Conservation (phyloP, 371 early-diverging fungal genomes). For the Dichotomocladium elegans region DNA sequence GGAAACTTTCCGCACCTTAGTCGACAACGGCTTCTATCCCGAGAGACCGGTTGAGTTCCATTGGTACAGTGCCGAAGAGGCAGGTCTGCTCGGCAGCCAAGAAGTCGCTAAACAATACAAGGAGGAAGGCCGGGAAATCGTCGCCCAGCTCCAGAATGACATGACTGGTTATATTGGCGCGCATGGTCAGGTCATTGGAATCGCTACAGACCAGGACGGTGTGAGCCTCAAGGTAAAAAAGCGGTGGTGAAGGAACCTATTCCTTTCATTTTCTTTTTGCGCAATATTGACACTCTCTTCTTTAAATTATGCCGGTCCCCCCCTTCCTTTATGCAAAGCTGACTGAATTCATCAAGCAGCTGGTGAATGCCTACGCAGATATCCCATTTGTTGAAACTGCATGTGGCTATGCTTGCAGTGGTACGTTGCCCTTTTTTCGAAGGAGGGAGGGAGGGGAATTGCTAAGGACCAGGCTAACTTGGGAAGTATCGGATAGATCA, state of each 20-base stretch:
- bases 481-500: too few relatives aligned
- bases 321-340: too few relatives aligned
- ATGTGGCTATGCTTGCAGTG: conserved; percentile 69
- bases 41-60: conserved; percentile 90
- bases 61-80: conserved; percentile 92
- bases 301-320: too few relatives aligned
- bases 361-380: conserved; percentile 48
- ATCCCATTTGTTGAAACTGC: conserved; percentile 53
- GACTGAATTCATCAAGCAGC: conserved; percentile 58
- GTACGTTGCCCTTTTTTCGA: conserved; percentile 12
- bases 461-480: too few relatives aligned
- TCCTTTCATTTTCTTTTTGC: too few relatives aligned
- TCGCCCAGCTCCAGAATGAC: conserved; percentile 75
- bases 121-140: conserved; percentile 50
- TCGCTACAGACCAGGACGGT: conserved; percentile 74
- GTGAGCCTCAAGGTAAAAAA: conserved; percentile 1
- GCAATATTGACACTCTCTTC: too few relatives aligned
- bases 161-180: conserved; percentile 80
- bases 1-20: conserved; percentile 77
- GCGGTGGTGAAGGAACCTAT: too few relatives aligned
- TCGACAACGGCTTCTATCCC: conserved; percentile 70
- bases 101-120: conserved; percentile 73
- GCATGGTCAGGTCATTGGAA: conserved; percentile 68
- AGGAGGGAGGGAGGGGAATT: too few relatives aligned
- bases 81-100: conserved; percentile 88